These are phyloP conservation scores for Colletotrichum spaethianum DNA, from an alignment of 2,329 filamentous ascomycete species.

Conservation along the genomic window DNA sequence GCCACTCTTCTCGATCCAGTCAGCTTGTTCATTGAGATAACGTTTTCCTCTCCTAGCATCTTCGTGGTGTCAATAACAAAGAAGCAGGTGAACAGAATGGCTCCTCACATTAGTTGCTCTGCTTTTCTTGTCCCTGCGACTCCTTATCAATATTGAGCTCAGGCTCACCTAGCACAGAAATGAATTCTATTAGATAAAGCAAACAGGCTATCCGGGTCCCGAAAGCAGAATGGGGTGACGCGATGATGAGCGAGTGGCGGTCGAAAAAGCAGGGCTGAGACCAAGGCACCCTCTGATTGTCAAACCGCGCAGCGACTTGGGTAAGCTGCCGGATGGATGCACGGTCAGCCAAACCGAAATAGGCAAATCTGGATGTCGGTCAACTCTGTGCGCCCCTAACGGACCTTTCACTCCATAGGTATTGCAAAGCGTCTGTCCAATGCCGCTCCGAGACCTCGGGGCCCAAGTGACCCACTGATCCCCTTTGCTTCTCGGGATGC, in stretches of 20 bases:
- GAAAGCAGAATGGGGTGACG: constrained; percentile 22
- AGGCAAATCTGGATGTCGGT: constrained; percentile 20
- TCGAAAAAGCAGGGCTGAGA: constrained; percentile 10
- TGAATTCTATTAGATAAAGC: background rate
- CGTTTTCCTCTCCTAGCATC: too few species aligned
- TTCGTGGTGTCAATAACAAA: too few species aligned
- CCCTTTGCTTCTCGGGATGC: constrained; percentile 29
- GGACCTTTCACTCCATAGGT: constrained; percentile 23
- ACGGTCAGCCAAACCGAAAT: constrained; percentile 13
- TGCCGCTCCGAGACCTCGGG: constrained; percentile 17
- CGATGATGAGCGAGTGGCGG: constrained; percentile 37
- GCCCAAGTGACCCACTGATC: constrained; percentile 27
- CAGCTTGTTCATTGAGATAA: background rate
- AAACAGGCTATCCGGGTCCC: background rate
- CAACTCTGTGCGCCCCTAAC: background rate
- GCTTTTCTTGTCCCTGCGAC: background rate
- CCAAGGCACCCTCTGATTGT: constrained; percentile 2
- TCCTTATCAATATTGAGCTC: background rate
- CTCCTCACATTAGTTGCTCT: background rate
- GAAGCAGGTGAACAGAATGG: background rate
- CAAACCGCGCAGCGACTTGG: constrained; percentile 13
- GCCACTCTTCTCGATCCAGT: background rate
- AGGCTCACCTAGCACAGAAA: constrained; percentile 11
- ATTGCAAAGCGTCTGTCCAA: constrained; percentile 7
- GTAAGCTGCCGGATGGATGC: constrained; percentile 12